phyloP scores from a whole-genome alignment of 1,139 yeast genomes.

The Waltiozyma sp. region DNA sequence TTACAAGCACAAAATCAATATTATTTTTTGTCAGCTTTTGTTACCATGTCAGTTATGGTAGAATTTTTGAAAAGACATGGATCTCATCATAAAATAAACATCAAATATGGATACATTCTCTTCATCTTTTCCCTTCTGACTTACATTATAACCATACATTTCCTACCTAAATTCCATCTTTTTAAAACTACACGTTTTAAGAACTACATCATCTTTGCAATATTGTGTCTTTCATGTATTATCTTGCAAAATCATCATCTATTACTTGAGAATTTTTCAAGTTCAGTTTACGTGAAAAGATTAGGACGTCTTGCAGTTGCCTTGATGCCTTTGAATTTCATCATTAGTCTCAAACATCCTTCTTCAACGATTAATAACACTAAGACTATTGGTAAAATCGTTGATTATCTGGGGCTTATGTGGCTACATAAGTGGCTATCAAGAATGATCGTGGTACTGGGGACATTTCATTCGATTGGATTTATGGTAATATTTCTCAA shows the following conservation, averaged over 20 bases:
- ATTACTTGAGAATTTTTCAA: neutral
- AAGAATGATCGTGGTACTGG: conserved; percentile 44
- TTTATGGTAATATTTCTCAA: conserved; percentile 37
- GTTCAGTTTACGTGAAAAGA: conserved; percentile 16
- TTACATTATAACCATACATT: neutral
- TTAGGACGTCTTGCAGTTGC: conserved; percentile 50
- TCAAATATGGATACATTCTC: conserved; percentile 38
- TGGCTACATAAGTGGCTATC: conserved; percentile 76
- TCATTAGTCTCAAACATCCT: conserved; percentile 26
- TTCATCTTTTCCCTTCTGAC: conserved; percentile 25
- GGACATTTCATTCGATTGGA: conserved; percentile 47
- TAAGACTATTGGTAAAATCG: conserved; percentile 20
- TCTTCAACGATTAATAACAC: neutral
- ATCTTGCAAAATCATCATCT: neutral
- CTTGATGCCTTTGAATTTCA: conserved; percentile 52
- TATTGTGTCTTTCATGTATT: neutral
- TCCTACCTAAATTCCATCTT: conserved; percentile 11
- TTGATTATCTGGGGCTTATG: conserved; percentile 45
- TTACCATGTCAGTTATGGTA: neutral
- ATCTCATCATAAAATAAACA: conserved; percentile 29
- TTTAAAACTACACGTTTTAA: conserved; percentile 5
- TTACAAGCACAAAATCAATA: neutral
- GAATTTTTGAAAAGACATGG: conserved; percentile 19
- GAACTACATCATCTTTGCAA: neutral
- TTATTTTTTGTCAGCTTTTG: neutral